Evolutionary conservation across 202 grass and related monocot species (phyloP), one percentile per base, ranked within the genome.

Genomic region (Panicum hallii): DNA sequence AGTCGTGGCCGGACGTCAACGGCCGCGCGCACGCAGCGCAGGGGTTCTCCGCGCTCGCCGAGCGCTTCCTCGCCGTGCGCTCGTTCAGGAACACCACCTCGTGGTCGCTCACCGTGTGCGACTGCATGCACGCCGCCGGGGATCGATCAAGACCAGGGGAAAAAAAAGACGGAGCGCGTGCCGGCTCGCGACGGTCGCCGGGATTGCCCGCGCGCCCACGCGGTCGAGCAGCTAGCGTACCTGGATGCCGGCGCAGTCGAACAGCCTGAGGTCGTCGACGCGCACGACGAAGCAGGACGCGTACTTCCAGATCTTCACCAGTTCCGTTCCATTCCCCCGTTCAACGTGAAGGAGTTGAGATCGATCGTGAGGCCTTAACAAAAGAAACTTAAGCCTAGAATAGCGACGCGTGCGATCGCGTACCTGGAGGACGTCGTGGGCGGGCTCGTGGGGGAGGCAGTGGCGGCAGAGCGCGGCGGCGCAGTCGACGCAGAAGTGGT

Each of bases 31-130:
- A 87, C 34, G 84, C 75, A 1, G 70, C 84, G 79, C 84, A 87
- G 63, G 89, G 84, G 45, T 90, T 90, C 53, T 75, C 80, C 1
- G 70, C 45, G 72, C 46, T 58, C 4, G 62, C 63, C 23, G 84
- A 64, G 15, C 84, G 75, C 75, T 87, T 90, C 75, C 89, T 80
- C 62, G 70, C 84, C 70, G 75, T 90, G 36, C 84, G 89, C 75
- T 87, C 89, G 69, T 87, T 90, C 69, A 90, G 80, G 80, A 90
- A 90, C 80, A 90, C 89, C 69, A 87, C 89, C 80, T 87, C 80
- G 70, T 90, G 89, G 28, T 90, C 89, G 46, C 84, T 90, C 69
- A 90, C 54, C 60, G 75, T 76, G 54, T 90, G 84, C 34, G 84
- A 84, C 84, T 87, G 75, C 67, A 80, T 17, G 68, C 61, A 26